These are phyloP conservation scores for Escallonia herrerae DNA, from an alignment of 129 eudicot genomes.

Conservation along the genomic window DNA sequence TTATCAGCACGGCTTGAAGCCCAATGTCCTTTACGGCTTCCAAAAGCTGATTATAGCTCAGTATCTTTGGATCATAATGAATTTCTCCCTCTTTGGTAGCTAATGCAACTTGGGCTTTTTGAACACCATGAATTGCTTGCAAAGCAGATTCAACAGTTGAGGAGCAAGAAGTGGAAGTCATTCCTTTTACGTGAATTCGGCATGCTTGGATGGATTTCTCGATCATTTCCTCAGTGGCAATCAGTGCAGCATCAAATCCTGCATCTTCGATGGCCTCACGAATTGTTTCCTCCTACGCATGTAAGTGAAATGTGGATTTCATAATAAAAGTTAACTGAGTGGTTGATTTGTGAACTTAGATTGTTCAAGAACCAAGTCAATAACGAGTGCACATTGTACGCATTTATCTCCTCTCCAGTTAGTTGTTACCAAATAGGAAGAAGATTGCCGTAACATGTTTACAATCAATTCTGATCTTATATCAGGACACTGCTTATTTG, in stretches of 20 bases:
- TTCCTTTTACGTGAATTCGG: conserved; percentile 42
- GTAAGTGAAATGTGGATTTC: not conserved
- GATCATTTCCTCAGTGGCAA: conserved; percentile 2
- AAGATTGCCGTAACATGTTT: not conserved
- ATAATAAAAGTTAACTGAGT: no score
- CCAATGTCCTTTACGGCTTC: conserved; percentile 49
- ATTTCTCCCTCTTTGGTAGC: conserved; percentile 52
- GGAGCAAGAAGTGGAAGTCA: conserved; percentile 50
- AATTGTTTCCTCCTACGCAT: conserved; percentile 33
- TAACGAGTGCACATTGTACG: not conserved
- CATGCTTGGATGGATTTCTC: conserved; percentile 38
- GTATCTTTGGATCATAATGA: conserved; percentile 37
- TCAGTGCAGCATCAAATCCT: conserved; percentile 39
- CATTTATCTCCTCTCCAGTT: not conserved
- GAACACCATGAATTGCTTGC: conserved; percentile 34
- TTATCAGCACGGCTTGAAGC: conserved; percentile 43
- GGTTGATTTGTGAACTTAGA: no score
- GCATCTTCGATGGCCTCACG: conserved; percentile 37
- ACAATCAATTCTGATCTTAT: not conserved
- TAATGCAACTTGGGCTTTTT: conserved; percentile 45
- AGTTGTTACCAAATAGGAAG: conserved; percentile 3
- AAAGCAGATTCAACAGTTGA: conserved; percentile 38
- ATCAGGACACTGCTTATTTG: no score
- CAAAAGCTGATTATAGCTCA: conserved; percentile 22
- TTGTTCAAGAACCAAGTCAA: not conserved